phyloP scores from a whole-genome alignment of 2,329 filamentous ascomycete genomes.

The Albifimbria verrucaria region DNA sequence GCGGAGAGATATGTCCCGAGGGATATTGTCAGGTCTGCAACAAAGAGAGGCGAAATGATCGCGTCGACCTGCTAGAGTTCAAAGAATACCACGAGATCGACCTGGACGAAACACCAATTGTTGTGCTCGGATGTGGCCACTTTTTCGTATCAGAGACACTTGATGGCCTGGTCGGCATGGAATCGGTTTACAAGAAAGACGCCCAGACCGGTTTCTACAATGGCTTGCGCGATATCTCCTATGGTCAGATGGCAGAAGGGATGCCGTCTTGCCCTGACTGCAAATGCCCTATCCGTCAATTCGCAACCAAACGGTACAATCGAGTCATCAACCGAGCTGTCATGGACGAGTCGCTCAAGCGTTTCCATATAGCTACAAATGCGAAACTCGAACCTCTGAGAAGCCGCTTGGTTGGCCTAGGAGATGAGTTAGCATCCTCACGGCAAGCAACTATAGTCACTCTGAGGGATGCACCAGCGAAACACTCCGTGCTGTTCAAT shows the following conservation, averaged over 20 bases:
- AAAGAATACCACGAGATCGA: conserved; percentile 53
- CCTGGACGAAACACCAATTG: conserved; percentile 53
- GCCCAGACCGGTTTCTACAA: conserved; percentile 21
- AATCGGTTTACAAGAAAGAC: conserved; percentile 42
- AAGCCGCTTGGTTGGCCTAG: conserved; percentile 17
- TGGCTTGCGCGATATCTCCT: conserved; percentile 34
- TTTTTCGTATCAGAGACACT: conserved; percentile 56
- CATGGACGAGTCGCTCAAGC: conserved; percentile 60
- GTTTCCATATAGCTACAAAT: conserved; percentile 41
- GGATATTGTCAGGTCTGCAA: conserved; percentile 56
- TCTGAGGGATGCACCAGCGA: no score
- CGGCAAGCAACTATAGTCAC: no score
- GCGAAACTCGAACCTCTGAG: conserved; percentile 31
- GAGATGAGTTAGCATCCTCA: conserved; percentile 10
- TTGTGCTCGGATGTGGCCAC: conserved; percentile 61
- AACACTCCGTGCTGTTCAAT: no score
- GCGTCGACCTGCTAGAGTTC: conserved; percentile 55
- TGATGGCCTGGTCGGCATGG: conserved; percentile 56
- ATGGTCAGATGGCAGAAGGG: conserved; percentile 40
- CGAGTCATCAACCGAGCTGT: conserved; percentile 56
- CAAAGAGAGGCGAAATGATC: conserved; percentile 25
- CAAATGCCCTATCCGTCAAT: conserved; percentile 51
- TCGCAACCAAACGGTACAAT: conserved; percentile 51
- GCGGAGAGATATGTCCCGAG: conserved; percentile 59
- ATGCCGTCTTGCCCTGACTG: conserved; percentile 50